Percentiles rank a stretch among this genome's conserved stretches.
Evolutionary conservation across 2,329 filamentous ascomycete species (phyloP).

Genomic region (Pezicula radicicola): DNA sequence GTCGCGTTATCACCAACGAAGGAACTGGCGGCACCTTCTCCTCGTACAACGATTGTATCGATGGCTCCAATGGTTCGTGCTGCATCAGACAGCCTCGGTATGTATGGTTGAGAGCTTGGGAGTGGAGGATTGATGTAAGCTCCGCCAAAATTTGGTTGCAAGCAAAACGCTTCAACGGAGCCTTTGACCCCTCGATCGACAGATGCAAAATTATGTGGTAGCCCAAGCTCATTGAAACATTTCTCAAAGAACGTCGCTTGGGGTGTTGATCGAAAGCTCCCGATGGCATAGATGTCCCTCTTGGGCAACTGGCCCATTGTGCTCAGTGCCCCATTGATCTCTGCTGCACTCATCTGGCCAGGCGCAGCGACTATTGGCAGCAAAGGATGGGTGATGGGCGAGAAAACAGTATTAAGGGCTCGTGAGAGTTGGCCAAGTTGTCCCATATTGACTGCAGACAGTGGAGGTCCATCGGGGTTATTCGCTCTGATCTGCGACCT

Average conservation of each 20-base stretch:
- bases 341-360: constrained; percentile 79
- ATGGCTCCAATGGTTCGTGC: constrained; percentile 76
- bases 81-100: constrained; percentile 68
- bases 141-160: constrained; percentile 74
- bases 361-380: constrained; percentile 82
- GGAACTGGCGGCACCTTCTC: constrained; percentile 43
- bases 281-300: constrained; percentile 78
- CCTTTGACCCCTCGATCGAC: constrained; percentile 68
- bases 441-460: constrained; percentile 86
- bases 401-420: constrained; percentile 81
- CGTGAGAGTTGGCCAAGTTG: constrained; percentile 82
- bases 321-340: constrained; percentile 77
- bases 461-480: constrained; percentile 65
- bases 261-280: constrained; percentile 64
- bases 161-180: constrained; percentile 68
- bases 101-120: constrained; percentile 52
- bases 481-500: constrained; percentile 70
- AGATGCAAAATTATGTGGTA: constrained; percentile 77
- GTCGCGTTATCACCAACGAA: constrained; percentile 79
- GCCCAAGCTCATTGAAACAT: constrained; percentile 76
- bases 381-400: constrained; percentile 81
- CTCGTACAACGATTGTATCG: constrained; percentile 72
- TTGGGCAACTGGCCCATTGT: constrained; percentile 78
- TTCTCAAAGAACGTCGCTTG: constrained; percentile 86
- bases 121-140: constrained; percentile 77